Evolutionary conservation across 2,329 filamentous ascomycete genomes (phyloP).

Genomic region (Penicillium palitans): DNA sequence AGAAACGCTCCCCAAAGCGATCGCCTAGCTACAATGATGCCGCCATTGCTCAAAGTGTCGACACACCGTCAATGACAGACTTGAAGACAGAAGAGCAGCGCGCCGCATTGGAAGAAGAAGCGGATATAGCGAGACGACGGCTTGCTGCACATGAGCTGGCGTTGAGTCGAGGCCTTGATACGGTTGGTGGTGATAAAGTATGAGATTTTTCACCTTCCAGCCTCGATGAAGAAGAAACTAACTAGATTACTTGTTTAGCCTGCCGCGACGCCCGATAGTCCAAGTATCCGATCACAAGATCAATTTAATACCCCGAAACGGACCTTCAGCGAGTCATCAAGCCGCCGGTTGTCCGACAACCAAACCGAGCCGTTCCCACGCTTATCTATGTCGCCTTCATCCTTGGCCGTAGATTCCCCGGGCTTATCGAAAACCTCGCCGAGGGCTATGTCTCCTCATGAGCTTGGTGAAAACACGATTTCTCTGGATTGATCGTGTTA

Average conservation of each 20-base stretch:
- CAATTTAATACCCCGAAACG: constrained; percentile 2
- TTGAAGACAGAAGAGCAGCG: constrained; percentile 60
- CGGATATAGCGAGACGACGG: constrained; percentile 54
- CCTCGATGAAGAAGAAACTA: background rate
- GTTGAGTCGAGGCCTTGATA: constrained; percentile 52
- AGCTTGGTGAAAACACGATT: background rate
- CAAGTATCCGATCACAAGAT: constrained; percentile 12
- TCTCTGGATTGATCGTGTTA: background rate
- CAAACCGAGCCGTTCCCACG: constrained; percentile 39
- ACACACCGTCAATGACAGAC: constrained; percentile 54
- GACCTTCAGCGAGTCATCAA: constrained; percentile 18
- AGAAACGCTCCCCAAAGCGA: constrained; percentile 30
- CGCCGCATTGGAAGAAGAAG: constrained; percentile 57
- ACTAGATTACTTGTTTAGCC: constrained; percentile 11
- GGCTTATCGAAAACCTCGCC: constrained; percentile 9
- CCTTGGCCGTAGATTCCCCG: constrained; percentile 7
- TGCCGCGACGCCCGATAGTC: background rate
- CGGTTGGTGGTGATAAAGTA: constrained; percentile 32
- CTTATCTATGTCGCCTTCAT: constrained; percentile 19
- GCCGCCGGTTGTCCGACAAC: constrained; percentile 17
- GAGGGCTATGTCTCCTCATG: constrained; percentile 10
- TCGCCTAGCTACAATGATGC: constrained; percentile 27
- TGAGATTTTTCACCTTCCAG: background rate
- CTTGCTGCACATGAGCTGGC: constrained; percentile 58
- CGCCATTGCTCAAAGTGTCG: constrained; percentile 32